Evolutionary conservation across 257 asterid genomes (phyloP), one percentile per base, ranked within the genome.

Genomic region (Lycium barbarum): DNA sequence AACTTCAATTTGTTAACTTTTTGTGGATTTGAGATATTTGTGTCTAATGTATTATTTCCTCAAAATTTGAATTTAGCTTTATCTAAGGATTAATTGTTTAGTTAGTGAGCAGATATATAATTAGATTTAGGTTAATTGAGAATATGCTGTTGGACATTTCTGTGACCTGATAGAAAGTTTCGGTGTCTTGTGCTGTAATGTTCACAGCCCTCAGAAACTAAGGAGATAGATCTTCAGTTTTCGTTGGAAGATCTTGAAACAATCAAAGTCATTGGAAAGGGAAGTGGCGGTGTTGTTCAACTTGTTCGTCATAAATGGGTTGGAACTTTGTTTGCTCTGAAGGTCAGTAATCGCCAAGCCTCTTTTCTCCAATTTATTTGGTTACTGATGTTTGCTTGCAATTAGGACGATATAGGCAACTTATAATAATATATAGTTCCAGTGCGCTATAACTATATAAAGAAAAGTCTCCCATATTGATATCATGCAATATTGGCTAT

Each of bases 231-330:
- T 88, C 97, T 95, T 84, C 99, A 95, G 58, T 92, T 93, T 91
- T 95, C 98, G 0, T 84, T 93, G 89, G 98, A 95, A 90, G 99
- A 96, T 85, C 98, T 96, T 81, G 98, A 95, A 93, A 95, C 98
- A 72, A 89, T 95, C 89, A 95, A 93, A 92, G 99, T 96, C 84
- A 95, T 96, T 67, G 99, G 99, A 86, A 96, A 96, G 88, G 98
- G 99, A 89, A 95, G 99, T 86, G 98, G 98, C 36, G 99, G 98
- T 47, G 94, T 95, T 53, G 99, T 96, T 88, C 99, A 96, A 84
- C 99, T 96, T 91, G 98, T 93, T 85, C 97, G 96, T 49, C 98
- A 96, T 88, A 93, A 96, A 90, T 96, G 99, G 99, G 93, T 90
- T 74, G 99, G 99, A 83, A 93, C 92, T 40, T 85, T 96, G 83